These are phyloP conservation scores for Tuber borchii DNA, from an alignment of 495 filamentous ascomycete species.

Conservation along the genomic window DNA sequence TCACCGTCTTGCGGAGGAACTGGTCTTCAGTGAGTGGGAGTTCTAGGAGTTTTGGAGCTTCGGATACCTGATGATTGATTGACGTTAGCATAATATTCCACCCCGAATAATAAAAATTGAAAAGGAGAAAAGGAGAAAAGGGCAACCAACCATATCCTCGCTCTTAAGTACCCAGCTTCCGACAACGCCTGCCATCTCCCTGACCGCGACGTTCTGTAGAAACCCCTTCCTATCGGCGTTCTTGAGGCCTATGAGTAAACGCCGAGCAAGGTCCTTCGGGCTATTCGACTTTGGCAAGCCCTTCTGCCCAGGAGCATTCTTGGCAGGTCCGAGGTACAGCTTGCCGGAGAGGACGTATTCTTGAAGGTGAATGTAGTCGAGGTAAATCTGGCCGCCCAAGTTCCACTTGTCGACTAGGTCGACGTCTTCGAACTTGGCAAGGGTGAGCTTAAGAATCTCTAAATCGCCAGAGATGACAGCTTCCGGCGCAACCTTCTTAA, in stretches of 20 bases:
- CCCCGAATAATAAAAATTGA: background rate
- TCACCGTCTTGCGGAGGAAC: slow-evolving; percentile 59
- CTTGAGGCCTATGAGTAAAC: slow-evolving; percentile 58
- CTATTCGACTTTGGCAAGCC: slow-evolving; percentile 45
- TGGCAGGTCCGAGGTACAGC: slow-evolving; percentile 25
- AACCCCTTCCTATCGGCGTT: slow-evolving; percentile 49
- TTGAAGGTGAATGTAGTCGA: slow-evolving; percentile 65
- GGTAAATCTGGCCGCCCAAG: slow-evolving; percentile 71
- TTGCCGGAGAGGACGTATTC: slow-evolving; percentile 42
- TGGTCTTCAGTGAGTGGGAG: slow-evolving; percentile 68
- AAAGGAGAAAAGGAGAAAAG: background rate
- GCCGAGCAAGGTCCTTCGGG: slow-evolving; percentile 55
- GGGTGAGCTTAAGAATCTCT: slow-evolving; percentile 54
- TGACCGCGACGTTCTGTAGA: slow-evolving; percentile 56
- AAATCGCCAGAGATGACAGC: slow-evolving; percentile 74
- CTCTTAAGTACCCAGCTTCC: slow-evolving; percentile 57
- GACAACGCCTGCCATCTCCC: slow-evolving; percentile 65
- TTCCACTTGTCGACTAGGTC: slow-evolving; percentile 56
- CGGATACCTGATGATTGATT: slow-evolving; percentile 39
- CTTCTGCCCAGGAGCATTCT: slow-evolving; percentile 35
- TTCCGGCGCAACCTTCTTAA: slow-evolving; percentile 66
- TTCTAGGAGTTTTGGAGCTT: slow-evolving; percentile 51
- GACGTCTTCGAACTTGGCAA: slow-evolving; percentile 59
- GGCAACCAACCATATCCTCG: slow-evolving; percentile 54
- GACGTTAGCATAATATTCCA: slow-evolving; percentile 26